phyloP scores from a whole-genome alignment of 805 yeast genomes.

The Limtongozyma cylindracea region DNA sequence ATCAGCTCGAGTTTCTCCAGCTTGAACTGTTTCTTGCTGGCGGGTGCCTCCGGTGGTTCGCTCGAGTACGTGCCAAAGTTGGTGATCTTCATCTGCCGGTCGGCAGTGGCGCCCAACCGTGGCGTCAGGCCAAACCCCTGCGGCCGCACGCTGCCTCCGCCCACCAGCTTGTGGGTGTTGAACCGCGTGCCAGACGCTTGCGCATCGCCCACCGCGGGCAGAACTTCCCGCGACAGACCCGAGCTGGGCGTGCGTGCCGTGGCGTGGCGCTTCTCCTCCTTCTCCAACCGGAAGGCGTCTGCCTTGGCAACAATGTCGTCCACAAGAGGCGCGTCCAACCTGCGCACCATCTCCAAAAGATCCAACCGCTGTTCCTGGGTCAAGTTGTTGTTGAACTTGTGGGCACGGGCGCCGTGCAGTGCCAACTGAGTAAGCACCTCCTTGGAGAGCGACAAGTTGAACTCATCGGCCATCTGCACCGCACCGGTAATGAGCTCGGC shows the following conservation, averaged over 20 bases:
- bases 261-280: no score
- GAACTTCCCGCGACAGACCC: no score
- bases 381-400: slow-evolving; percentile 43
- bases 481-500: slow-evolving; percentile 43
- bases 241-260: no score
- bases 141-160: no score
- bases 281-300: no score
- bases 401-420: slow-evolving; percentile 38
- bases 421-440: slow-evolving; percentile 29
- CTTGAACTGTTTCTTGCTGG: slow-evolving; percentile 9
- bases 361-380: slow-evolving; percentile 39
- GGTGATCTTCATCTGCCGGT: slow-evolving; percentile 8
- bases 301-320: slow-evolving; percentile 12
- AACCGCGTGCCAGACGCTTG: no score
- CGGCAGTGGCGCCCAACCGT: no score
- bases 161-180: no score
- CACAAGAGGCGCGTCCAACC: slow-evolving; percentile 25
- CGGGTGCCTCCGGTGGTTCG: slow-evolving; percentile 11
- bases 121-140: no score
- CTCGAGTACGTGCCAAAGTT: slow-evolving; percentile 10
- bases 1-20: slow-evolving; percentile 10
- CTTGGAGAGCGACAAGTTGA: slow-evolving; percentile 22
- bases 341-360: slow-evolving; percentile 33
- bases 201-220: no score
- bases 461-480: slow-evolving; percentile 33